Base-by-base conservation (phyloP, 2,329 filamentous ascomycete genomes). In the Epichloe sylvatica region DNA sequence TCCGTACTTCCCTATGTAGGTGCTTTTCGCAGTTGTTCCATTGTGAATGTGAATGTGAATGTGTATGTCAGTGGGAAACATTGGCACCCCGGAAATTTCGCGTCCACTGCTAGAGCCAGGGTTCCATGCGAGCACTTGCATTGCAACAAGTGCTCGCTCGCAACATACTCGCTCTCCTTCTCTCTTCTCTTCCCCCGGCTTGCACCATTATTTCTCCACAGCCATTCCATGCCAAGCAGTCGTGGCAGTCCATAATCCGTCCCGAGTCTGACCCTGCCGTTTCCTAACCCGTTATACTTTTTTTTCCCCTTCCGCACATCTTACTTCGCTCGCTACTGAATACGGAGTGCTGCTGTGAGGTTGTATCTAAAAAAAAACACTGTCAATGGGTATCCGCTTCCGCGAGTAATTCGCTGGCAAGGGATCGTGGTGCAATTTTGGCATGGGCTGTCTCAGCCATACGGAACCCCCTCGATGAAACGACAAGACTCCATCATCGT, bases 381-480 rank as follows among this genome's bases (percentile, higher is more conserved):
- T 30, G 30, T 30, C 30, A 30, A 11, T 30, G 30, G 30, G 30
- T 30, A 11, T 30, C 30, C 30, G 30, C 30, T 30, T 8, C 30
- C 30, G 30, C 30, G 30, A 30, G 30, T 30, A 11, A 30, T 30
- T 30, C 30, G 30, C 30, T 30, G 40, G 40, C 45, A 35, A 47
- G 17, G 19, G 6, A 33, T 38, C 17, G 30, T 38, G 25, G 36
- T 48, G 43, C 25, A 23, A 25, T 47, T 46, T 37, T 30, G 44
- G 46, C 46, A 45, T 46, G 52, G 54, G 52, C 52, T 53, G 54
- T 53, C 53, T 52, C 51, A 50, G 54, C 51, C 53, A 23, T 46
- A 43, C 23, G 17, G 30, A 45, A 50, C 34, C 54, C 55, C 55
- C 54, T 57, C 55, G 54, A 61, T 61, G 60, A 58, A 58, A 56